Base-by-base conservation (phyloP, 2,329 filamentous ascomycete genomes). In the Exophiala sp. region DNA sequence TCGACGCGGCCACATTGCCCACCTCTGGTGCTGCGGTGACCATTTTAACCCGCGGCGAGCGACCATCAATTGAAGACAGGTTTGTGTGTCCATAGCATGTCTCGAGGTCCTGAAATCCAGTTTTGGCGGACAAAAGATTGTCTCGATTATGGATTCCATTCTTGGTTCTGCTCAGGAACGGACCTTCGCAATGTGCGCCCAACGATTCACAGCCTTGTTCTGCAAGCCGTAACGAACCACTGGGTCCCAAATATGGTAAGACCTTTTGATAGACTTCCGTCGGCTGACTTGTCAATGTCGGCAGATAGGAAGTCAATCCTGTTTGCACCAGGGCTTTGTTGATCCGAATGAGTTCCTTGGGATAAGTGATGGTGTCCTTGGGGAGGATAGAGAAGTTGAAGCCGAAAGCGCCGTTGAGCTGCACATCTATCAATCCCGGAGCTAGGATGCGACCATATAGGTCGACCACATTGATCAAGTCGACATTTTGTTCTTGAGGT, bases 81-180 rank as follows among this genome's bases (percentile, higher is more conserved):
- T 38, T 38, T 5, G 10, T 5, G 21, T 69, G 50, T 14, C 78
- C 78, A 58, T 81, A 82, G 12, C 79, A 65, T 21, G 66, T 59
- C 10, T 57, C 50, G 0, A 73, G 66, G 58, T 90, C 86, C 1
- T 65, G 68, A 8, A 44, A 29, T 64, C 78, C 77, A 36, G 76
- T 71, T n/a, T 70, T 67, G 18, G 68, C 63, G 54, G 75, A 72
- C 38, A 78, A 82, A 42, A 96, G 78, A 12, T 94, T 86, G 52
- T 85, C 80, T 14, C 79, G 74, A 65, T 87, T 88, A 63, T 81
- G 78, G 5, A 78, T 78, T 34, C 79, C 79, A 62, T 78, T 78
- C 62, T 80, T 81, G 3, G 67, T 65, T 1, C 76, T 73, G 55
- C 76, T 71, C 3, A 82, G 73, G 60, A 79, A 82, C 7, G 79